Conservation (phyloP, 2,329 filamentous ascomycete species). For the Xylaria sp. region DNA sequence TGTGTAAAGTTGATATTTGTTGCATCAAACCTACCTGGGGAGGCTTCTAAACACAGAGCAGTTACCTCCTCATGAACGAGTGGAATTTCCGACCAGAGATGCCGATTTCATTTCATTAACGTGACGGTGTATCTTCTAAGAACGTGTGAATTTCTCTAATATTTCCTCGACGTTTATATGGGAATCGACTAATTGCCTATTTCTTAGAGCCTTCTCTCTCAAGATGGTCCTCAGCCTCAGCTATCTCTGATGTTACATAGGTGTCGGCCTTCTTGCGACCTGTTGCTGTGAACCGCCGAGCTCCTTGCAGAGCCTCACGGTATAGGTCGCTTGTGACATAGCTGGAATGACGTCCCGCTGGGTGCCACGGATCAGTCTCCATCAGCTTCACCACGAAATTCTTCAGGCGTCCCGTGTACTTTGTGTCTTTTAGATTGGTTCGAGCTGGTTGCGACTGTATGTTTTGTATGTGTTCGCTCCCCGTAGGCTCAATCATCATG, state of each 20-base stretch:
- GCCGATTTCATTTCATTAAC: background rate
- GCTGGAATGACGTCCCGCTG: conserved; percentile 4
- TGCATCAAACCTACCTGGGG: background rate
- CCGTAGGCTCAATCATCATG: conserved; percentile 48
- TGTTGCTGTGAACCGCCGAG: conserved; percentile 23
- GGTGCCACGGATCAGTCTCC: conserved; percentile 42
- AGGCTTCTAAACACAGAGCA: background rate
- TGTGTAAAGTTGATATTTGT: background rate
- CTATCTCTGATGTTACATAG: conserved; percentile 26
- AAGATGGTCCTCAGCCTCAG: conserved; percentile 29
- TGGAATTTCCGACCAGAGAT: background rate
- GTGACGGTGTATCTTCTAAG: background rate
- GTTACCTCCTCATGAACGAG: background rate
- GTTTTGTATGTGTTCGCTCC: conserved; percentile 27
- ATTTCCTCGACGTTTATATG: conserved; percentile 28
- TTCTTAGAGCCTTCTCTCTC: conserved; percentile 18
- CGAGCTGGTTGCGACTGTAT: conserved; percentile 31
- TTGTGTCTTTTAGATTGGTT: conserved; percentile 34
- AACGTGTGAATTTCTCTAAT: conserved; percentile 24
- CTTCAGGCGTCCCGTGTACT: conserved; percentile 42
- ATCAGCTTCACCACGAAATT: conserved; percentile 45
- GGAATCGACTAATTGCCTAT: conserved; percentile 18
- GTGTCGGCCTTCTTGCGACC: conserved; percentile 21
- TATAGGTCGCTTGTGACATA: conserved; percentile 40
- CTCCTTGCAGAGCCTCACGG: conserved; percentile 22